These are phyloP conservation scores for Debaryomyces fabryi DNA, from an alignment of 1,139 yeast genomes.

Conservation along the genomic window DNA sequence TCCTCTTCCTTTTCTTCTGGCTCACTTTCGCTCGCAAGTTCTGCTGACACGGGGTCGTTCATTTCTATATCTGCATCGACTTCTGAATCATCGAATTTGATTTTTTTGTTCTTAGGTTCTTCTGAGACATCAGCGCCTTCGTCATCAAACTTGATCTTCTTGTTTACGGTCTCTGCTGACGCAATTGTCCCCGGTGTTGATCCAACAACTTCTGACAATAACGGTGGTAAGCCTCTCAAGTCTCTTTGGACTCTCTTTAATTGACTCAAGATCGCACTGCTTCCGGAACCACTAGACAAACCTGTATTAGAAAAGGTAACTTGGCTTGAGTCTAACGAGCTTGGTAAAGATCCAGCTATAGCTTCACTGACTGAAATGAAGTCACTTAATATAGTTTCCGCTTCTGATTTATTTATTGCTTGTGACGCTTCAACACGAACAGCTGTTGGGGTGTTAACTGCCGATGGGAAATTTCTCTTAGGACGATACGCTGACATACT, in stretches of 20 bases:
- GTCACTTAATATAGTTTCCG: constrained; percentile 48
- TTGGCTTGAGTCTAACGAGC: constrained; percentile 10
- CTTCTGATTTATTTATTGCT: constrained; percentile 39
- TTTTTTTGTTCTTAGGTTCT: constrained; percentile 28
- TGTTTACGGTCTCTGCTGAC: constrained; percentile 22
- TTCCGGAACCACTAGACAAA: constrained; percentile 26
- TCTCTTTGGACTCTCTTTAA: constrained; percentile 69
- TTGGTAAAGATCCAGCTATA: constrained; percentile 24
- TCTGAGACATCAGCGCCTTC: constrained; percentile 18
- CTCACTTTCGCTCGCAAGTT: constrained; percentile 22
- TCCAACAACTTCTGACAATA: constrained; percentile 29
- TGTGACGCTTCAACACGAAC: constrained; percentile 35
- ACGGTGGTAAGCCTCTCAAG: constrained; percentile 73
- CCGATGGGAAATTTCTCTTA: constrained; percentile 44
- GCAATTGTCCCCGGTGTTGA: constrained; percentile 7
- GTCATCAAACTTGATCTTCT: constrained; percentile 28
- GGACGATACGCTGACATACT: constrained; percentile 31
- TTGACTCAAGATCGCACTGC: constrained; percentile 54
- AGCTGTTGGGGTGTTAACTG: constrained; percentile 54
- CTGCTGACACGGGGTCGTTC: constrained; percentile 17
- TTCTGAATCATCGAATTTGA: constrained; percentile 27
- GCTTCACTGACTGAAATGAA: constrained; percentile 48
- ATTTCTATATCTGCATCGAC: constrained; percentile 14
- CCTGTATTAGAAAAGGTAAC: constrained; percentile 17
- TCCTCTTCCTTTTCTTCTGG: constrained; percentile 18